Evolutionary conservation across 2,329 filamentous ascomycete species (phyloP), one percentile per base, ranked within the genome.

Genomic region (Penicillium sp.): DNA sequence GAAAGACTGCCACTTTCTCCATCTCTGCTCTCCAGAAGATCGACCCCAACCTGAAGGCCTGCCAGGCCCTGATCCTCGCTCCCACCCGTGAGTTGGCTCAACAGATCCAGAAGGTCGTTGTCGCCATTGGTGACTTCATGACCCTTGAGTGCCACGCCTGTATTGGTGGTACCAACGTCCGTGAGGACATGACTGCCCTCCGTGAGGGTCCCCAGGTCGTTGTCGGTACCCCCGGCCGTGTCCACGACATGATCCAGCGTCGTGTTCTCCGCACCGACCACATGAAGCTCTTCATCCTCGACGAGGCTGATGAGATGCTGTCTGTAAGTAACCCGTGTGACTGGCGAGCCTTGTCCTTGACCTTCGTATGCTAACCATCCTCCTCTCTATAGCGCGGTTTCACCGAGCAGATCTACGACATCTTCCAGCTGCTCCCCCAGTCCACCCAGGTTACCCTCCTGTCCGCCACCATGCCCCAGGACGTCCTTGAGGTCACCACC

Each of bases 91-190:
- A 99, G 84, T 83, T 99, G 65, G 95, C 95, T 47, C 97, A 94
- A 31, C 95, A 99, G 80, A 99, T 99, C 66, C 95, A 99, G 80
- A 96, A 92, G 37, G 95, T 99, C 60, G 90, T 99, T 69, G 96
- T 98, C 88, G 95, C 95, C n/a, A 86, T 99, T n/a, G 95, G 95
- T 66, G 95, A 99, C 79, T 99, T 97, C 83, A 98, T 99, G 95
- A 97, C 97, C 74, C 92, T 99, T 3, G 93, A 99, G 79, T 99
- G 95, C 80, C 95, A 99, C 72, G 94, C 95, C 60, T 99, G 95
- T 79, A 98, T 99, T 71, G 95, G 95, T 67, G 95, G 95, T 60
- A 99, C 95, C 67, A 98, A 96, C 73, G 93, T 99, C 39, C 92
- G 95, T 69, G 95, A 98, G 75, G 95, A 99, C 74, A 99, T 99